Evolutionary conservation across 2,329 filamentous ascomycete species (phyloP), one percentile per base, ranked within the genome.

Genomic region (Stenocarpella maydis): DNA sequence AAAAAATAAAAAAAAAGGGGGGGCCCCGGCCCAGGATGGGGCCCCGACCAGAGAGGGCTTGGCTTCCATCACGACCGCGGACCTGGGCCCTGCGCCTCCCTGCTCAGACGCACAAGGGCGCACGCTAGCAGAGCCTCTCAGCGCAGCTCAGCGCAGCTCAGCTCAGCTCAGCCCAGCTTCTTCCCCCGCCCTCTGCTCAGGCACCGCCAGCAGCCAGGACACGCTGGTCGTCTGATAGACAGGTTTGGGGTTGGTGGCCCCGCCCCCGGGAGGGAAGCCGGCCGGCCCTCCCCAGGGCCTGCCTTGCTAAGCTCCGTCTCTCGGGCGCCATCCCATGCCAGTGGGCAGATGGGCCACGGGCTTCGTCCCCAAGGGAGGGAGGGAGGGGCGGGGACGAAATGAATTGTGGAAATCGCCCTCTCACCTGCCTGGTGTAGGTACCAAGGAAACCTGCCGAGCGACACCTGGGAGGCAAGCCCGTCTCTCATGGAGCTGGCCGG

Each of bases 301-400:
- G 8, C 43, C n/a, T 49, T n/a, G 43, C 58, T 49, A 63, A 43
- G 43, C 58, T 28, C 58, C 49, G 43, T 49, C 24, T 24, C 58
- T 49, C 58, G 43, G n/a, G 58, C 58, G 58, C 58, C 58, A 63
- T 63, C 47, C n/a, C 41, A 21, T 63, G 28, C 58, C 58, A 63
- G 34, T 49, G 58, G 28, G 58, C 58, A 41, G 31, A 26, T 45
- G 55, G 34, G 21, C 39, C 55, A 61, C 39, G 55, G 45, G 39
- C 55, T 61, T 61, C 26, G 55, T 45, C 55, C 55, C 55, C 50
- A 53, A 21, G 28, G 12, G 10, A 12, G 45, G 12, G 50, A n/a
- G 19, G 24, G 50, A 24, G 58, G 58, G 43, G 31, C 31, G n/a
- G n/a, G n/a, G n/a, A 47, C 43, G 58, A 63, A 26, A 63, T 63